Percentiles rank a stretch among this genome's conserved stretches.
Evolutionary conservation across 1,139 yeast genomes (phyloP).

Genomic region (Blastobotrys illinoisensis): DNA sequence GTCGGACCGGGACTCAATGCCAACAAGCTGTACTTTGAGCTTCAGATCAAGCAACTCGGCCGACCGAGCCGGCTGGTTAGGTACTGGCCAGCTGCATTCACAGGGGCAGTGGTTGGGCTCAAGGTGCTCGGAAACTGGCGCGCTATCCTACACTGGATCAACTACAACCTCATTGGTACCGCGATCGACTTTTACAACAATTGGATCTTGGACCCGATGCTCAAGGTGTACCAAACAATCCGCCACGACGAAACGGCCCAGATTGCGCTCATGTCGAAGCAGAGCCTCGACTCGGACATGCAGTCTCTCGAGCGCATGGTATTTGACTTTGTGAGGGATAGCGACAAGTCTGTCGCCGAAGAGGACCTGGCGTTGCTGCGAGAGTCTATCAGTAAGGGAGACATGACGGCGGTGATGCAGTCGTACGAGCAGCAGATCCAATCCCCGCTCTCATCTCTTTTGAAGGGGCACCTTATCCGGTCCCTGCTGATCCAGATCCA

Average conservation of each 20-base stretch:
- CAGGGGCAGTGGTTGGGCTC: constrained; percentile 31
- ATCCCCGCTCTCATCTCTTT: constrained; percentile 55
- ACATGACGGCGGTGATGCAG: constrained; percentile 71
- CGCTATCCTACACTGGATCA: constrained; percentile 51
- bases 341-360: constrained; percentile 21
- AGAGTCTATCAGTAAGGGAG: constrained; percentile 50
- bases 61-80: constrained; percentile 49
- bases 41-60: neutral
- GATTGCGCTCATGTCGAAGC: constrained; percentile 72
- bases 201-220: constrained; percentile 80
- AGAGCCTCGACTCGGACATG: constrained; percentile 71
- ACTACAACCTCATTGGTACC: constrained; percentile 57
- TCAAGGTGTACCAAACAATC: constrained; percentile 68
- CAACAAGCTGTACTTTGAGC: neutral
- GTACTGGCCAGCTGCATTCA: constrained; percentile 59
- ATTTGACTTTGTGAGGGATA: constrained; percentile 58
- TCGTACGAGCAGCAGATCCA: constrained; percentile 73
- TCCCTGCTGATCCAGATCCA: constrained; percentile 83
- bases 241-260: constrained; percentile 72
- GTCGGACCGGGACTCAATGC: constrained; percentile 2
- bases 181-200: constrained; percentile 61
- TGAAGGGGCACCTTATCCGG: constrained; percentile 68
- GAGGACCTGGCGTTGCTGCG: constrained; percentile 26
- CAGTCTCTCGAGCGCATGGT: constrained; percentile 86
- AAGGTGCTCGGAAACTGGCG: constrained; percentile 46